phyloP scores from a whole-genome alignment of 2,329 filamentous ascomycete species.

The Xylariaceae sp. region DNA sequence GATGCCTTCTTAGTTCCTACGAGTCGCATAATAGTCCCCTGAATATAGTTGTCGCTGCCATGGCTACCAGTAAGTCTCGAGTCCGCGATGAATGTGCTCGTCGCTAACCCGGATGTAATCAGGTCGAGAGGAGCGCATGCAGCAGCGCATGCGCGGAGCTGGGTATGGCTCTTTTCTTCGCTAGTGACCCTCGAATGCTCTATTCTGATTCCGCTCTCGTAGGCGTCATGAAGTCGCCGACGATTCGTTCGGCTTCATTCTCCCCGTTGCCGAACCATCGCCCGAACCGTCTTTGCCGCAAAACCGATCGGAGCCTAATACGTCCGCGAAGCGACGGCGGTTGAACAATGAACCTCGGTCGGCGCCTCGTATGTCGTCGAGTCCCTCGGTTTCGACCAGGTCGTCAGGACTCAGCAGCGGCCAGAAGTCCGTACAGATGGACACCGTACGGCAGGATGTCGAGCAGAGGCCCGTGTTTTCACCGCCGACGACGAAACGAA shows the following conservation, averaged over 20 bases:
- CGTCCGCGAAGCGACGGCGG: conserved; percentile 44
- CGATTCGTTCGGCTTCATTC: conserved; percentile 52
- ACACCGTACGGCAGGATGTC: neutral
- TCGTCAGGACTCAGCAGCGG: conserved; percentile 19
- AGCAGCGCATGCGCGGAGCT: conserved; percentile 60
- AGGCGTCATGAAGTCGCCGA: conserved; percentile 55
- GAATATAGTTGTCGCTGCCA: conserved; percentile 13
- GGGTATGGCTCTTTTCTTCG: conserved; percentile 42
- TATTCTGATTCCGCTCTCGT: conserved; percentile 13
- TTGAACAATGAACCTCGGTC: conserved; percentile 27
- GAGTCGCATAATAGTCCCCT: neutral
- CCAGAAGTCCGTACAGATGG: conserved; percentile 8
- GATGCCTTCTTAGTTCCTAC: neutral
- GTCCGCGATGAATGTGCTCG: neutral
- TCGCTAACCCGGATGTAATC: conserved; percentile 11
- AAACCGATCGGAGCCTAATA: conserved; percentile 41
- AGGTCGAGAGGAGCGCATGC: conserved; percentile 58
- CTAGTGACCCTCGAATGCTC: neutral
- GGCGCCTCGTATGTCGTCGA: conserved; percentile 20
- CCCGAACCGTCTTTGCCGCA: conserved; percentile 25
- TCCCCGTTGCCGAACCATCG: conserved; percentile 34
- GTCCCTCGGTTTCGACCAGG: conserved; percentile 22
- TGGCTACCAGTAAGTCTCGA: conserved; percentile 34
- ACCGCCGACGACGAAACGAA: conserved; percentile 13
- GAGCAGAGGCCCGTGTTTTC: neutral